Evolutionary conservation across 1,139 yeast species (phyloP).

Genomic region (Kodamaea ohmeri): DNA sequence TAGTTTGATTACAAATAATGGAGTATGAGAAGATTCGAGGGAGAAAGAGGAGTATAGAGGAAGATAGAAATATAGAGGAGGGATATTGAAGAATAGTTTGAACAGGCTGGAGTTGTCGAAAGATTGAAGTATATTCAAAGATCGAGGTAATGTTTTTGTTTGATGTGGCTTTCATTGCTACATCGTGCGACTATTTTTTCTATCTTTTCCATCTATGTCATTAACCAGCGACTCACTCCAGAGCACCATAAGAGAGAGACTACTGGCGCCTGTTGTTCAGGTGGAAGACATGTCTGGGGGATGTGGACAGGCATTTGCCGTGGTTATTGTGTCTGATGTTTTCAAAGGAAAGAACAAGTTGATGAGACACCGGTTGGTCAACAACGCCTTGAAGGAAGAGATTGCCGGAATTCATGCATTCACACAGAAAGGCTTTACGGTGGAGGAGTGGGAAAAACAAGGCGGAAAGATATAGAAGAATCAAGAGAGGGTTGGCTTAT

Average conservation of each 20-base stretch:
- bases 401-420: conserved; percentile 89
- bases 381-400: conserved; percentile 73
- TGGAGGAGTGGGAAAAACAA: conserved; percentile 63
- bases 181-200: neutral
- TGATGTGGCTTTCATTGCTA: no score
- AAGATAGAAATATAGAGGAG: neutral
- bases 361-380: conserved; percentile 83
- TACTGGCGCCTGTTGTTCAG: conserved; percentile 53
- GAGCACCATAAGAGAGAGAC: conserved; percentile 46
- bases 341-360: conserved; percentile 83
- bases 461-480: conserved; percentile 17
- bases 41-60: no score
- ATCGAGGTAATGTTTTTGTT: no score
- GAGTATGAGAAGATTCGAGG: no score
- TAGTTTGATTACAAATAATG: neutral
- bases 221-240: conserved; percentile 48
- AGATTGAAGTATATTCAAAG: no score
- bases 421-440: conserved; percentile 81
- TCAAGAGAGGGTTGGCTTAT: neutral
- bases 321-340: conserved; percentile 69
- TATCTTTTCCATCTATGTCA: conserved; percentile 23
- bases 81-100: neutral
- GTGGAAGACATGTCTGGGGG: conserved; percentile 80
- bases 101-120: neutral
- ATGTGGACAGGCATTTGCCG: conserved; percentile 85